Conservation (phyloP, 2,329 filamentous ascomycete species). For the Ascochyta fabae region DNA sequence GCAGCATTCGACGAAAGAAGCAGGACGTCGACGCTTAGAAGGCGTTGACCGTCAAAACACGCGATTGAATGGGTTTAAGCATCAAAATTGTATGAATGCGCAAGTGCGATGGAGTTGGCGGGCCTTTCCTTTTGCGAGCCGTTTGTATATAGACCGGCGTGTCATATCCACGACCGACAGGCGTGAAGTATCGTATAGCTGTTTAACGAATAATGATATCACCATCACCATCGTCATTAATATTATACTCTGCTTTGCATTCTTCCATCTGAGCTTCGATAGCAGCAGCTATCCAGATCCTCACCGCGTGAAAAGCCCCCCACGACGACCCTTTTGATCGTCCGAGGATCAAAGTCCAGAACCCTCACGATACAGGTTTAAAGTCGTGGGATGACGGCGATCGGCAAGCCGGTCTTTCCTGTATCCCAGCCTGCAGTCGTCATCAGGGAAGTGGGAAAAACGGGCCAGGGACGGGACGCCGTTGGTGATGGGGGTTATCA, state of each 20-base stretch:
- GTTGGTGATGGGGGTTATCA: slow-evolving; percentile 2
- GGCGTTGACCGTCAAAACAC: slow-evolving; percentile 1
- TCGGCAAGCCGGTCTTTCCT: background rate
- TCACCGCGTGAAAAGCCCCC: background rate
- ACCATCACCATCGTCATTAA: background rate
- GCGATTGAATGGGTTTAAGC: background rate
- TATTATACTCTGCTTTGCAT: background rate
- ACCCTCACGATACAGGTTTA: background rate
- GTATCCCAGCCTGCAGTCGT: slow-evolving; percentile 8
- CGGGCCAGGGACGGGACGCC: slow-evolving; percentile 1
- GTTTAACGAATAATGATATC: slow-evolving; percentile 11
- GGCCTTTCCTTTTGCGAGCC: background rate
- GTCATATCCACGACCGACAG: background rate
- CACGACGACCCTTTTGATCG: background rate
- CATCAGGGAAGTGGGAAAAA: background rate
- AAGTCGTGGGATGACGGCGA: background rate
- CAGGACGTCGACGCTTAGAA: slow-evolving; percentile 34
- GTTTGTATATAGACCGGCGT: background rate
- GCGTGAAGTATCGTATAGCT: slow-evolving; percentile 8
- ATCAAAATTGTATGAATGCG: slow-evolving; percentile 11
- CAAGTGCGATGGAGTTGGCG: background rate
- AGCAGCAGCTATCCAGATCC: background rate
- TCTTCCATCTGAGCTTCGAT: background rate
- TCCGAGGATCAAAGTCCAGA: background rate
- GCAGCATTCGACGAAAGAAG: slow-evolving; percentile 52